Evolutionary conservation across 495 filamentous ascomycete genomes (phyloP), one percentile per base, ranked within the genome.

Genomic region (Aspergillus saccharolyticus): DNA sequence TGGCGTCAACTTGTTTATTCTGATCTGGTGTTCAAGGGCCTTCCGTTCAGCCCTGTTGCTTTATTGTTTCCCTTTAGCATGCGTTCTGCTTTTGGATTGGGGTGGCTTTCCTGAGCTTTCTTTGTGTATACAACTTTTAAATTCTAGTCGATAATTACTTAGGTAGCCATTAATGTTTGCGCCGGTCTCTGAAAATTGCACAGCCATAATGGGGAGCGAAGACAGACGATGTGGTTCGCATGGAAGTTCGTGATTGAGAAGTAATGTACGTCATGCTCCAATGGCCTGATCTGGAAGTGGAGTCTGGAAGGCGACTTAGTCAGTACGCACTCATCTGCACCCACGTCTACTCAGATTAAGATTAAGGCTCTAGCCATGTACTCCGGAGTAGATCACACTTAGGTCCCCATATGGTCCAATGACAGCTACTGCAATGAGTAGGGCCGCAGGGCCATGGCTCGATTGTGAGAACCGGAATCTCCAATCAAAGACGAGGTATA

Each of bases 401-500:
- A n/a, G n/a, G n/a, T n/a, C n/a, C n/a, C 10, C 10, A 2, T 39
- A 6, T 39, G 33, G 12, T 39, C 33, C 33, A 39, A 39, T 39
- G 7, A 12, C 12, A 39, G 12, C 33, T 39, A 12, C 14, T 6
- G 33, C 4, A 39, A 39, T 39, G 12, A 10, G 33, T 12, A 39
- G 33, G 12, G 12, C 33, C 5, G 14, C 25, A 28, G 25, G 3
- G 25, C 25, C 3, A 9, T 28, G 33, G 33, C 12, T 12, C 7
- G 33, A 12, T 39, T 15, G 2, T 39, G 2, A 39, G 4, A 15
- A 2, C 33, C 33, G 14, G 4, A 30, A 18, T 3, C 22, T 45
- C 52, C 52, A 54, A 54, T 54, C 21, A 49, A 21, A 49, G 16
- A 2, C 14, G 20, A 49, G 20, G 16, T 49, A 25, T 28, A 24